Evolutionary conservation across 2,329 filamentous ascomycete species (phyloP), one percentile per base, ranked within the genome.

Genomic region (Coniochaeta sp.): DNA sequence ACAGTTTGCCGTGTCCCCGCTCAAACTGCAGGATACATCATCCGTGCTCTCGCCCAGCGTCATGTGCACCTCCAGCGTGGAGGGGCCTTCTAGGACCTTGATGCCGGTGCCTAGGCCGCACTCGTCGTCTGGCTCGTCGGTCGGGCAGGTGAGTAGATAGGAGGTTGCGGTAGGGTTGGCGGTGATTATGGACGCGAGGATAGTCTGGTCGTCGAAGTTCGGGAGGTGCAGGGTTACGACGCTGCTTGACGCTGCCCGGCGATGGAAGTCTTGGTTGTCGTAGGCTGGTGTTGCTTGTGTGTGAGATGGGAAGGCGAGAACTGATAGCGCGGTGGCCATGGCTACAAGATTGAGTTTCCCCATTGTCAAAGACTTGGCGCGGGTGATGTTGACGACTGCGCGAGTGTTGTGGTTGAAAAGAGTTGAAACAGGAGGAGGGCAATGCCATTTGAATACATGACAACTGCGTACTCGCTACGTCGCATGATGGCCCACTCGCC

Each of bases 161-260:
- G 62, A 57, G 1, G 69, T 69, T 9, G 66, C 65, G 14, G 63
- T 66, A 16, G 67, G 59, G 33, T 58, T 63, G n/a, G 62, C 67
- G 22, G 60, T 60, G 62, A 70, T 61, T 43, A 70, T 64, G 1
- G 67, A 70, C 19, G 61, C 69, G 38, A 63, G 59, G 26, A 70
- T 59, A 1, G 59, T 54, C 57, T 67, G 62, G 9, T 38, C 22
- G 28, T 64, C 64, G 22, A 59, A 19, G 9, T 47, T 33, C 6
- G 64, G 65, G 11, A 69, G n/a, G 28, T 65, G 17, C 31, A 69
- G 44, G 33, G 56, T 57, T 12, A 69, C 61, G 47, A 65, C 54
- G 43, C 47, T 52, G 47, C 22, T 52, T 6, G 47, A 31, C 24
- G 2, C 43, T n/a, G n/a, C 19, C 19, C 11, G 43, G 50, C 26